Percentiles rank a stretch among this genome's conserved stretches.
phyloP scores from a whole-genome alignment of 345 rosid genomes.

The Eucalyptus fibrosa region DNA sequence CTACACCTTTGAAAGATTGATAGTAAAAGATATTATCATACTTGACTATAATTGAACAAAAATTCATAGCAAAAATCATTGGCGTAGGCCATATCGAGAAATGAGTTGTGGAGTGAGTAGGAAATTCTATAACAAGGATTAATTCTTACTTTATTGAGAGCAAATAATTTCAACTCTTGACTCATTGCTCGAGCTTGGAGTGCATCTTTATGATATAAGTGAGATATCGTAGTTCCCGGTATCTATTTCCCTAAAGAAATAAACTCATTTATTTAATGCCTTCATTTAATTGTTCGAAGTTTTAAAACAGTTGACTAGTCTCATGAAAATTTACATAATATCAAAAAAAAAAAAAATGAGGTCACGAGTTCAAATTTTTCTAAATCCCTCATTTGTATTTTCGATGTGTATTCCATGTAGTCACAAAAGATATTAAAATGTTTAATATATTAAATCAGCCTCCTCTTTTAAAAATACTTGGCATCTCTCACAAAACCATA shows the following conservation, averaged over 20 bases:
- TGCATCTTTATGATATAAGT: neutral
- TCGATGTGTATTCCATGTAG: neutral
- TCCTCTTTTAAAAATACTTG: too few species aligned
- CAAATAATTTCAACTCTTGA: neutral
- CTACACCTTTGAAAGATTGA: neutral
- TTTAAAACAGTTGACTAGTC: rapidly evolving
- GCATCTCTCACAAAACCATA: too few species aligned
- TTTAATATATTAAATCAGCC: too few species aligned
- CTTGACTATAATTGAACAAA: neutral
- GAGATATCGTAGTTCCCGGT: neutral
- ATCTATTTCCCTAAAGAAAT: neutral
- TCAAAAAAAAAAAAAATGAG: neutral
- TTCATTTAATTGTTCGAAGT: too few species aligned
- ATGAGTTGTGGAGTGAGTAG: too few species aligned
- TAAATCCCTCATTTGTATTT: neutral
- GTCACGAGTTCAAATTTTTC: neutral
- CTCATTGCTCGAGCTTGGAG: neutral
- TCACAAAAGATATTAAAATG: neutral
- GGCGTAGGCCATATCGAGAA: neutral
- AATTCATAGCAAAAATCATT: too few species aligned
- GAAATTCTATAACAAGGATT: too few species aligned
- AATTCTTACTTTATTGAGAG: neutral
- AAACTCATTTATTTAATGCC: too few species aligned
- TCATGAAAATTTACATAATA: neutral
- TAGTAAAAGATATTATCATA: neutral